phyloP scores from a whole-genome alignment of 2,329 filamentous ascomycete genomes.

The Passalora sequoiae region DNA sequence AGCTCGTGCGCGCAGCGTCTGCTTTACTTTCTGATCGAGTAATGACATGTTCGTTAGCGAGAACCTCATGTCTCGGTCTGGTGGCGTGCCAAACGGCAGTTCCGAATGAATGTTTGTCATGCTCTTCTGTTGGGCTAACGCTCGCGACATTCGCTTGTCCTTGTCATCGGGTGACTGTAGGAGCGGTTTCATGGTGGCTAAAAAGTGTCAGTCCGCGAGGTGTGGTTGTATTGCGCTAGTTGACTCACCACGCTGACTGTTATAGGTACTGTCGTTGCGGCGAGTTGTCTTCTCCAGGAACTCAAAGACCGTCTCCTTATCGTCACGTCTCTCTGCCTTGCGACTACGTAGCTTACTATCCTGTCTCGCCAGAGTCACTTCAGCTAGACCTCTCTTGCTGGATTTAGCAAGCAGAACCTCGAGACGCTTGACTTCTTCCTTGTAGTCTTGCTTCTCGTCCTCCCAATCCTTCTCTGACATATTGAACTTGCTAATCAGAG shows the following conservation, averaged over 20 bases:
- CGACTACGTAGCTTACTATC: conserved; percentile 35
- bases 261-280: conserved; percentile 23
- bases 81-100: conserved; percentile 34
- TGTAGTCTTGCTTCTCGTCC: conserved; percentile 34
- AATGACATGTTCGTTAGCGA: conserved; percentile 24
- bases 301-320: conserved; percentile 32
- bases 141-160: conserved; percentile 38
- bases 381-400: conserved; percentile 38
- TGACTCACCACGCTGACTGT: conserved; percentile 31
- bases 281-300: conserved; percentile 29
- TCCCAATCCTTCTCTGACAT: conserved; percentile 32
- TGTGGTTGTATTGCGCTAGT: no score
- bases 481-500: conserved; percentile 24
- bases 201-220: conserved; percentile 20
- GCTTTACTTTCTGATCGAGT: conserved; percentile 19
- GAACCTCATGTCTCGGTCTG: conserved; percentile 19
- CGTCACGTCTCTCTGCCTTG: conserved; percentile 15
- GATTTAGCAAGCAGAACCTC: conserved; percentile 41
- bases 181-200: conserved; percentile 27
- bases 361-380: conserved; percentile 40
- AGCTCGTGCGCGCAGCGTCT: conserved; percentile 11
- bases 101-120: conserved; percentile 27
- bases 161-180: conserved; percentile 35
- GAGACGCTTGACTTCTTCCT: conserved; percentile 41
- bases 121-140: conserved; percentile 36